Percentiles rank a stretch among this genome's conserved stretches.
Evolutionary conservation across 768 basidiomycete species (phyloP).

Genomic region (Scleroderma citrinum): DNA sequence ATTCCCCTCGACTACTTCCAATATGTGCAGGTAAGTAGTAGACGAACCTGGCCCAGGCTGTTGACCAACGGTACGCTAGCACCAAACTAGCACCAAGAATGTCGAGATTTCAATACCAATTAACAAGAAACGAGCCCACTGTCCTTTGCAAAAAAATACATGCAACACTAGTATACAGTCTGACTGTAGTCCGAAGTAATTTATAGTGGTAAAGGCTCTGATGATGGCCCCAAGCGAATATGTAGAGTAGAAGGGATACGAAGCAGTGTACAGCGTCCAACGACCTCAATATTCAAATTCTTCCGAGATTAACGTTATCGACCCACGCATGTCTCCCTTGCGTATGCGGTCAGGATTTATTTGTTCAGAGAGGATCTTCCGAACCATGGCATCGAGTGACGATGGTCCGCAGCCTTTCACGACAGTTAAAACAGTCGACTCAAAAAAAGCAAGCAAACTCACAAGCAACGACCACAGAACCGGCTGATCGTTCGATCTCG

Average conservation of each 20-base stretch:
- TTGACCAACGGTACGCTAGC: too few relatives aligned
- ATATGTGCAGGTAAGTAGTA: too few relatives aligned
- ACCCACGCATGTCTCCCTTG: slow-evolving; percentile 53
- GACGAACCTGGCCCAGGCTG: too few relatives aligned
- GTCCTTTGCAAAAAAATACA: not conserved
- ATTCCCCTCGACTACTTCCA: too few relatives aligned
- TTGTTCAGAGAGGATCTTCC: slow-evolving; percentile 56
- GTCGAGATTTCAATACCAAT: too few relatives aligned
- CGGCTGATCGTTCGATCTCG: slow-evolving; percentile 52
- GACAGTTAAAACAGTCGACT: not conserved
- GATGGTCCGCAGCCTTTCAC: slow-evolving; percentile 66
- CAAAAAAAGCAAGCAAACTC: slow-evolving; percentile 27
- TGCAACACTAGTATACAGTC: not conserved
- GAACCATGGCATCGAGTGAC: slow-evolving; percentile 61
- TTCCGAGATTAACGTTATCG: slow-evolving; percentile 57
- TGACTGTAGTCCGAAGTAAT: not conserved
- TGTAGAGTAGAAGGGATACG: not conserved
- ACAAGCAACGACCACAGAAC: slow-evolving; percentile 66
- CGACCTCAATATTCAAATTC: slow-evolving; percentile 53
- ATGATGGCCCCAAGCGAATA: not conserved
- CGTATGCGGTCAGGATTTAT: slow-evolving; percentile 50
- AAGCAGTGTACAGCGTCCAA: not conserved
- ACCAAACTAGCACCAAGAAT: too few relatives aligned
- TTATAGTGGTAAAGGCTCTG: not conserved
- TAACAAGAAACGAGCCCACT: too few relatives aligned